Evolutionary conservation across 352 stramenopile genomes (phyloP).

Genomic region (Phytophthora foliorum): DNA sequence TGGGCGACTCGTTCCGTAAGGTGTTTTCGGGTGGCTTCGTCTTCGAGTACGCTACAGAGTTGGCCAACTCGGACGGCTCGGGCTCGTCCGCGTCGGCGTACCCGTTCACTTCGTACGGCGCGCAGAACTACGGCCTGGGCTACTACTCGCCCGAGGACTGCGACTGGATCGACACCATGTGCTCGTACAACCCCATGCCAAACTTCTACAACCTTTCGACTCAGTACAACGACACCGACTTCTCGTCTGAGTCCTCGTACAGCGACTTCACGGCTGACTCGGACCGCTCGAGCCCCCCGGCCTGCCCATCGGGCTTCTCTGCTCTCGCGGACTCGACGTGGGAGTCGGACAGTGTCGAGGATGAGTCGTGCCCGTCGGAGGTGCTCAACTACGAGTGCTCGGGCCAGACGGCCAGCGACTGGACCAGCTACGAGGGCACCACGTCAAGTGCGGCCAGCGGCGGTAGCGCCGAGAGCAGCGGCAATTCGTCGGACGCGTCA

Average conservation of each 20-base stretch:
- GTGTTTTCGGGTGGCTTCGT: slow-evolving; percentile 78
- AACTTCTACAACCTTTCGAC: slow-evolving; percentile 64
- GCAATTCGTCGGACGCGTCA: slow-evolving; percentile 32
- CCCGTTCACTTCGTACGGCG: slow-evolving; percentile 75
- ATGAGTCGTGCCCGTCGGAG: slow-evolving; percentile 38
- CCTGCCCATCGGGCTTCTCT: slow-evolving; percentile 45
- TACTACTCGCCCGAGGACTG: slow-evolving; percentile 81
- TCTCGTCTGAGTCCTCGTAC: slow-evolving; percentile 49
- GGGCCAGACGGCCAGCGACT: slow-evolving; percentile 55
- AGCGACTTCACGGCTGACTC: slow-evolving; percentile 41
- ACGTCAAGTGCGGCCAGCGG: slow-evolving; percentile 41
- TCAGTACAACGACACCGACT: slow-evolving; percentile 56
- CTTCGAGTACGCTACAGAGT: slow-evolving; percentile 89
- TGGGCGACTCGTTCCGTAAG: slow-evolving; percentile 54
- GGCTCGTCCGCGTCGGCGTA: slow-evolving; percentile 54
- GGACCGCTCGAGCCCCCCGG: slow-evolving; percentile 24
- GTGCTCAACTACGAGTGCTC: slow-evolving; percentile 57
- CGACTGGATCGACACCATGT: slow-evolving; percentile 58
- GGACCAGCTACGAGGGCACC: slow-evolving; percentile 48
- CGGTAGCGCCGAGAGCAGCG: slow-evolving; percentile 29
- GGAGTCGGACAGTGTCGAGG: slow-evolving; percentile 40
- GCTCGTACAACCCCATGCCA: slow-evolving; percentile 75
- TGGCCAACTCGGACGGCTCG: slow-evolving; percentile 67
- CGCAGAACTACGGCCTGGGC: slow-evolving; percentile 83
- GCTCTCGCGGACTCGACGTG: slow-evolving; percentile 41